Evolutionary conservation across 2,329 filamentous ascomycete genomes (phyloP), one percentile per base, ranked within the genome.

Genomic region (Alternaria ventricosa): DNA sequence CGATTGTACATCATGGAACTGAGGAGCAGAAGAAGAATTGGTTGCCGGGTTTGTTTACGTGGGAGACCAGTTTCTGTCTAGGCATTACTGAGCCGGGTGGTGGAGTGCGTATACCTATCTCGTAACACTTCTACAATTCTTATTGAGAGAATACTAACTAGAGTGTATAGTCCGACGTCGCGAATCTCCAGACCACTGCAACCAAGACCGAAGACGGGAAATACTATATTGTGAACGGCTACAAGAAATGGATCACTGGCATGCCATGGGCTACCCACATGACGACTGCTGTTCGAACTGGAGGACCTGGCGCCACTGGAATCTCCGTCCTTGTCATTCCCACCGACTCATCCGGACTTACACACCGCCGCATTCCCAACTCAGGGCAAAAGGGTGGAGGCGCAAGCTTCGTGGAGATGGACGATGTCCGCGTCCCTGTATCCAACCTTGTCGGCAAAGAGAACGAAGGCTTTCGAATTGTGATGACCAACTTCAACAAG

Each of bases 131-230:
- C 23, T 22, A 49, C 11, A 15, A 4, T 33, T 25, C 8, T 18
- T 5, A 5, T 28, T 28, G 23, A 22, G 18, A n/a, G 33, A 36
- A 36, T 50, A 27, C 65, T 71, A 36, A 71, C 57, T 25, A 18
- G 22, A 20, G 3, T 33, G 5, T 9, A 25, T 33, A 78, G 72
- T 90, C 87, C 1, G 89, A 92, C 71, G 88, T 92, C 4, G 88
- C 88, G 1, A 87, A 86, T 66, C 85, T 92, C 47, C 82, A 83
- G 55, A 90, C 89, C 4, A 90, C 86, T 0, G 89, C 89, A 0
- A 86, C 86, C 70, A 93, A 93, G 83, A 93, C 90, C 0, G 81
- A 88, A 1, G 91, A 94, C 75, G 92, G 92, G 50, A 89, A 90
- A 77, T 86, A 90, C 80, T 91, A 90, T 69, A 71, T 89, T 36